Conservation (phyloP, 495 filamentous ascomycete genomes). For the Bacidia gigantensis region DNA sequence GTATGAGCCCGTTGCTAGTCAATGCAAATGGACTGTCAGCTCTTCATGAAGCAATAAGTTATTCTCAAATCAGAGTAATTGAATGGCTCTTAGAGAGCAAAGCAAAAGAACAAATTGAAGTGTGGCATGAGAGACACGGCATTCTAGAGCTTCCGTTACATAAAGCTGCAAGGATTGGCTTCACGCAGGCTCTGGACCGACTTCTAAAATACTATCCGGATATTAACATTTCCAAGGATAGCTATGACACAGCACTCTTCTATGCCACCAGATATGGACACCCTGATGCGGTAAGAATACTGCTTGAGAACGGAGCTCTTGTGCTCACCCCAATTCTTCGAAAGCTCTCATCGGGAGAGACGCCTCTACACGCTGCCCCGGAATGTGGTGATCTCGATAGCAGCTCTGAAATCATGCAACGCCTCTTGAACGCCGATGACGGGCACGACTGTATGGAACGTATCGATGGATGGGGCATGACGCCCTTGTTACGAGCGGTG, state of each 20-base stretch:
- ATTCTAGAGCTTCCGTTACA: slow-evolving; percentile 6
- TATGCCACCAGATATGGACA: neutral
- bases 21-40: slow-evolving; percentile 4
- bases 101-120: slow-evolving; percentile 11
- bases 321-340: slow-evolving; percentile 2
- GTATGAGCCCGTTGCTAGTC: slow-evolving; percentile 9
- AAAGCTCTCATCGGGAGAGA: neutral
- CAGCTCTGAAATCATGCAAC: slow-evolving; percentile 6
- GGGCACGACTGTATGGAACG: slow-evolving; percentile 7
- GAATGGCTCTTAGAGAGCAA: slow-evolving; percentile 8
- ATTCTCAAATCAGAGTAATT: slow-evolving; percentile 8
- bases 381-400: neutral
- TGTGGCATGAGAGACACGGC: neutral
- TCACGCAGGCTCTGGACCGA: slow-evolving; percentile 8
- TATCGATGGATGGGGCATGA: slow-evolving; percentile 4
- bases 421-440: slow-evolving; percentile 9
- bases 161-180: slow-evolving; percentile 7
- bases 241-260: slow-evolving; percentile 4
- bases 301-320: slow-evolving; percentile 9
- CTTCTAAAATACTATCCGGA: slow-evolving; percentile 10
- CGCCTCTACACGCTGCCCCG: slow-evolving; percentile 4
- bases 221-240: slow-evolving; percentile 1
- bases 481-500: slow-evolving; percentile 4
- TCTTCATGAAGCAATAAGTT: slow-evolving; percentile 7
- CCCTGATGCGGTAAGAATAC: slow-evolving; percentile 6